Base-by-base conservation (phyloP, 768 basidiomycete genomes). In the Tephrocybe sp. region DNA sequence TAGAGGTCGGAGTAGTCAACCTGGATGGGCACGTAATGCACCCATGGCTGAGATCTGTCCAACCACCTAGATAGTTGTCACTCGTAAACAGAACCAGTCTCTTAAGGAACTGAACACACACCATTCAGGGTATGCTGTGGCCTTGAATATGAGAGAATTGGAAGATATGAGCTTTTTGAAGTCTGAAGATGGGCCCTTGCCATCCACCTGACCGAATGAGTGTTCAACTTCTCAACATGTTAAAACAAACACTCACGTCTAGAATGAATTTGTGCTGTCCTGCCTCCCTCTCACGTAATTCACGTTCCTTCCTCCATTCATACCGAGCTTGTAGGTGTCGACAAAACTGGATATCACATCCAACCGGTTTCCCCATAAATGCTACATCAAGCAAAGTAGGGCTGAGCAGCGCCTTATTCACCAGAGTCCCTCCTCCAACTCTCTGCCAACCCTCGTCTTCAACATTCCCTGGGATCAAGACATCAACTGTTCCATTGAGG, bases 41-140 rank as follows among this genome's bases (percentile, higher is more conserved):
- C 76, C 84, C 84, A 86, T 0, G 84, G 79, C 45, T 74, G 75
- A 41, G 78, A 68, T 18, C 80, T 73, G 31, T 81, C 78, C 10
- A 65, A 65, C 55, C 69, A 82, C 79, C 79, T 79, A 41, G 1
- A 13, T 19, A 19, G 9, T 3, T 7, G 7, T 38, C 19, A 37
- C 10, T 24, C 4, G 36, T 23, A 15, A 37, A 22, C 33, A 15
- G 18, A 4, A 27, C 43, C 42, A 31, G 12, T 27, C 9, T 31
- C 11, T 21, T n/a, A 3, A 22, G 47, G 18, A 15, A 15, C 12
- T 6, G 7, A 36, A 36, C 31, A 15, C 62, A 7, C 64, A 82
- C 85, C 85, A 87, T 64, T 86, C 85, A 1, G 83, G 83, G 56
- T 81, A 85, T 45, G 82, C 74, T 0, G 84, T 83, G 11, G 80